Base-by-base conservation (phyloP, 2,329 filamentous ascomycete species). In the Colletotrichum sublineola region DNA sequence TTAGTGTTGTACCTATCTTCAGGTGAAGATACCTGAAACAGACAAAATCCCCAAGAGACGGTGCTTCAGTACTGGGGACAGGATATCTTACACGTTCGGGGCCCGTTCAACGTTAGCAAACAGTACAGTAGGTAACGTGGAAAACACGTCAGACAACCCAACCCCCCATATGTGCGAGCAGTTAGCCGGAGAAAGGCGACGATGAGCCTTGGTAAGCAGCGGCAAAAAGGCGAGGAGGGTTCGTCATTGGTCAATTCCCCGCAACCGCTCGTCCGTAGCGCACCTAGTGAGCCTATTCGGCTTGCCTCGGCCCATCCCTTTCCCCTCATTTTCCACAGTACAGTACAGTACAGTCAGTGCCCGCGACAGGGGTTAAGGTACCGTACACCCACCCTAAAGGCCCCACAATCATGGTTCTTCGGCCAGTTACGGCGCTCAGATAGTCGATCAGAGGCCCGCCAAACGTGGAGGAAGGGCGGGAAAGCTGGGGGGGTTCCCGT, bases 281-380 rank as follows among this genome's bases (percentile, higher is more conserved):
- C 8, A 40, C 38, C 38, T 40, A 40, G 38, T 5, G 33, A 5
- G 33, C 33, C 33, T 38, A 42, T 48, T 53, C 73, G 73, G 73
- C 64, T 74, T 74, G 71, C 73, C 73, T 74, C 71, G 73, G 73
- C 73, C 72, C 60, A 69, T 44, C 40, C n/a, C 31, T 44, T 71
- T 55, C 69, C 69, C 69, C 69, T 72, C 69, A 69, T 20, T 29
- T 40, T 24, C n/a, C 56, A 61, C 56, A 66, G 52, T 66, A 40
- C 12, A 66, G 52, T 66, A 40, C 12, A 24, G 24, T 24, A 24
- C 24, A 24, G 24, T 24, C 63, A 62, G 55, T 67, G 44, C 15
- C 24, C 33, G 29, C 20, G 55, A 55, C 36, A 31, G 50, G 57
- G 40, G 24, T 24, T 24, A 1, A 24, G 24, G 24, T 24, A 24